A percentile compares a stretch with the other conserved stretches of the same genome.
These are phyloP conservation scores for Sclerotinia nivalis DNA, from an alignment of 2,329 filamentous ascomycete species.

Conservation along the genomic window DNA sequence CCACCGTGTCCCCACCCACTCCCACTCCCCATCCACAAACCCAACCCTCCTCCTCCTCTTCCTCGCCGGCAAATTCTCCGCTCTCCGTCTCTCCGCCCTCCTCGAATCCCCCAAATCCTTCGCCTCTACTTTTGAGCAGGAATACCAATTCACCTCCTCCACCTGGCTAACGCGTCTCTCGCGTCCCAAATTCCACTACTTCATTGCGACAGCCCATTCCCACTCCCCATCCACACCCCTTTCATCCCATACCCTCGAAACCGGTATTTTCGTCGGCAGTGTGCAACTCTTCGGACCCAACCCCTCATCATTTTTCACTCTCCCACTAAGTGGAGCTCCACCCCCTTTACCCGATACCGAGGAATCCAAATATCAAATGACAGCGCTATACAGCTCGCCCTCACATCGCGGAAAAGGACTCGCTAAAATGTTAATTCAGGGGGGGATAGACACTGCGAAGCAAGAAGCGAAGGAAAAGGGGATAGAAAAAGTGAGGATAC, in stretches of 20 bases:
- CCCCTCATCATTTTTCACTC: not conserved
- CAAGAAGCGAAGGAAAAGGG: not conserved
- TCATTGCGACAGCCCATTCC: slow-evolving; percentile 38
- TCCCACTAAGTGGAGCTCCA: not conserved
- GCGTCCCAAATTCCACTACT: slow-evolving; percentile 34
- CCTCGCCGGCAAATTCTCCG: slow-evolving; percentile 35
- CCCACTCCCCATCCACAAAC: slow-evolving; percentile 27
- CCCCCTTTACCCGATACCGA: not conserved
- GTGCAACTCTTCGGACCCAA: not conserved
- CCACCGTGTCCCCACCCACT: slow-evolving; percentile 21
- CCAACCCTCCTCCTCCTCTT: slow-evolving; percentile 31
- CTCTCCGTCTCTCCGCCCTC: slow-evolving; percentile 40
- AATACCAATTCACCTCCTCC: slow-evolving; percentile 35
- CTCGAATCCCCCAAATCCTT: slow-evolving; percentile 38
- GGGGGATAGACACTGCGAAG: not conserved
- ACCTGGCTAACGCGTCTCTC: slow-evolving; percentile 39
- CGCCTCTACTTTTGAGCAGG: slow-evolving; percentile 39
- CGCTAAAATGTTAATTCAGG: not conserved
- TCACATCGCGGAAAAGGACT: not conserved
- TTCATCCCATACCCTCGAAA: not conserved
- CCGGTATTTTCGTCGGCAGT: not conserved
- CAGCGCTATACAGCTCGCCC: not conserved
- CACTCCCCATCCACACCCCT: slow-evolving; percentile 19
- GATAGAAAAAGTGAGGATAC: not conserved
- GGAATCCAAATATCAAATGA: slow-evolving; percentile 6